Conservation (phyloP, 768 basidiomycete species). For the Trametes elegans region DNA sequence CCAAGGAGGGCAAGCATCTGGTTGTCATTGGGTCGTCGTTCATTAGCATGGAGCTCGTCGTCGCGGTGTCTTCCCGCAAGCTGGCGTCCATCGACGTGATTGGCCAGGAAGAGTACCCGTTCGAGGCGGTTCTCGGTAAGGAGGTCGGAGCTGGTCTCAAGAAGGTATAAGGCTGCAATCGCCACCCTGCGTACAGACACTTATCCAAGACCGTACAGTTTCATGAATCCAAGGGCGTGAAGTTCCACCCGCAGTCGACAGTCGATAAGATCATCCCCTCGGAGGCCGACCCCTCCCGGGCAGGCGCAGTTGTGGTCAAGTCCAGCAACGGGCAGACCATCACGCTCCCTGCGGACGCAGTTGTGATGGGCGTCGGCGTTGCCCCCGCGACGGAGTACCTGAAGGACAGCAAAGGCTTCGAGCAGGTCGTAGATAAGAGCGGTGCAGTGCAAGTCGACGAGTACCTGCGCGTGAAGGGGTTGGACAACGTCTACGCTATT, state of each 20-base stretch:
- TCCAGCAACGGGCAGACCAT: conserved; percentile 62
- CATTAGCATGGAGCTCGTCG: conserved; percentile 91
- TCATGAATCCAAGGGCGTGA: conserved; percentile 79
- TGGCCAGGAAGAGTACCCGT: conserved; percentile 79
- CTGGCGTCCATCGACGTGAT: conserved; percentile 82
- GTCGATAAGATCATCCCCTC: conserved; percentile 56
- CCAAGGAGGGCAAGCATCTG: conserved; percentile 68
- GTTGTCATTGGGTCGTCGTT: conserved; percentile 89
- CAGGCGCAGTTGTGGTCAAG: conserved; percentile 26
- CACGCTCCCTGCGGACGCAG: conserved; percentile 67
- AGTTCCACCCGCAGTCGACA: conserved; percentile 75
- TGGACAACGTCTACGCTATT: conserved; percentile 63
- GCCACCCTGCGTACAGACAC: not conserved
- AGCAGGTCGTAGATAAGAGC: conserved; percentile 61
- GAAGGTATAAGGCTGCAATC: conserved; percentile 45
- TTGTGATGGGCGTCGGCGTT: conserved; percentile 88
- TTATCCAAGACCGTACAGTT: conserved; percentile 41
- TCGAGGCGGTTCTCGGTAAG: conserved; percentile 77
- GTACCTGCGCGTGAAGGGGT: conserved; percentile 56
- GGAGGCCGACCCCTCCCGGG: conserved; percentile 19
- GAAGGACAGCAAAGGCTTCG: conserved; percentile 60
- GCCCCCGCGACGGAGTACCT: conserved; percentile 79
- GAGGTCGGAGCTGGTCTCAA: conserved; percentile 75
- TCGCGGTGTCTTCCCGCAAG: conserved; percentile 68
- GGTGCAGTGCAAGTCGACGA: conserved; percentile 79